These are phyloP conservation scores for Penicillium psychrosexuale DNA, from an alignment of 2,329 filamentous ascomycete species.

Conservation along the genomic window DNA sequence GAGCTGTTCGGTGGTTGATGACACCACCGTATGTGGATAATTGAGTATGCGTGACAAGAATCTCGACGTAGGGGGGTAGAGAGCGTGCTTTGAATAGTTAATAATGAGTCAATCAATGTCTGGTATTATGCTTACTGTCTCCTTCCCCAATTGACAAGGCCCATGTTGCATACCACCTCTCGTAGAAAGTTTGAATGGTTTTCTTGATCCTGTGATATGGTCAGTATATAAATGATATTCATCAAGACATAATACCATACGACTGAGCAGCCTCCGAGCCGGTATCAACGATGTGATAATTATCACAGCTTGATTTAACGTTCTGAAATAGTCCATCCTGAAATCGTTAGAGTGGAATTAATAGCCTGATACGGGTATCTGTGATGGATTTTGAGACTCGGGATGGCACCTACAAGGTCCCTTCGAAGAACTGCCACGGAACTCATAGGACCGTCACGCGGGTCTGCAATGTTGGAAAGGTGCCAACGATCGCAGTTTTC, in stretches of 20 bases:
- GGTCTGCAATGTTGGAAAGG: slow-evolving; percentile 59
- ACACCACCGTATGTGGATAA: slow-evolving; percentile 72
- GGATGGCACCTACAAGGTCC: slow-evolving; percentile 53
- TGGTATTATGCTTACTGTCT: slow-evolving; percentile 40
- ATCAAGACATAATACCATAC: slow-evolving; percentile 21
- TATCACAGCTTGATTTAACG: slow-evolving; percentile 39
- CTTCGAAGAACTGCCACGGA: slow-evolving; percentile 68
- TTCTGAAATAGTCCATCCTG: slow-evolving; percentile 34
- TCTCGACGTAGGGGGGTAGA: slow-evolving; percentile 71
- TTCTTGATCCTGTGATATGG: slow-evolving; percentile 47
- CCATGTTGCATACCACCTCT: slow-evolving; percentile 64
- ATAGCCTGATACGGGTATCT: not conserved
- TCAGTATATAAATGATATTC: slow-evolving; percentile 9
- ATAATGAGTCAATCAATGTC: not conserved
- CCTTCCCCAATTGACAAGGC: slow-evolving; percentile 55
- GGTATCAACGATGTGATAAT: slow-evolving; percentile 30
- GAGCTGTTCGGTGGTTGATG: slow-evolving; percentile 70
- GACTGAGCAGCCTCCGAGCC: slow-evolving; percentile 34
- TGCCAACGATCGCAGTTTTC: slow-evolving; percentile 70
- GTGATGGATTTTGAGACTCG: no score
- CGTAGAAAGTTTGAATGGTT: slow-evolving; percentile 64
- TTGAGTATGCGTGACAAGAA: slow-evolving; percentile 68
- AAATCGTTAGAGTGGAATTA: slow-evolving; percentile 1
- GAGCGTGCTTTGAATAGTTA: slow-evolving; percentile 24
- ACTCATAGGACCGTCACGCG: slow-evolving; percentile 67